Evolutionary conservation across 768 basidiomycete genomes (phyloP).

Genomic region (Gelatoporia subvermispora): DNA sequence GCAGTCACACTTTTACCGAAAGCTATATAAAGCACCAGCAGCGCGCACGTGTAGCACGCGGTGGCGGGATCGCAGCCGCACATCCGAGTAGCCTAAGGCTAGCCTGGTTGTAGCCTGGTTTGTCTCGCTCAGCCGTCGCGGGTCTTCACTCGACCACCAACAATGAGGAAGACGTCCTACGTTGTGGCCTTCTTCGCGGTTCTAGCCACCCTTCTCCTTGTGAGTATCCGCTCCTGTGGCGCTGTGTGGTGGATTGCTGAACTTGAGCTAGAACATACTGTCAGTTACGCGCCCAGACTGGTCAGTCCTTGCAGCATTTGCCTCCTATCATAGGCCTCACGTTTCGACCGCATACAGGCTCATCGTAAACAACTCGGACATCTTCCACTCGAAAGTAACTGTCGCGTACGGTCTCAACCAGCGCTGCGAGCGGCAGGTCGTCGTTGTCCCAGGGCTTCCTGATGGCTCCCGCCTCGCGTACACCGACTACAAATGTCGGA

Average conservation of each 20-base stretch:
- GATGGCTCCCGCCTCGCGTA: conserved; percentile 44
- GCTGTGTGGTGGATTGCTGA: background rate
- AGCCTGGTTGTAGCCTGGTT: background rate
- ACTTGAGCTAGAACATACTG: conserved; percentile 46
- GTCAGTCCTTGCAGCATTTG: conserved; percentile 32
- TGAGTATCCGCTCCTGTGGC: conserved; percentile 28
- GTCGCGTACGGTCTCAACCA: conserved; percentile 55
- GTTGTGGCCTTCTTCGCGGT: conserved; percentile 58
- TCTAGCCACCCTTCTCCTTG: conserved; percentile 43
- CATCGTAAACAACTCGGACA: conserved; percentile 33
- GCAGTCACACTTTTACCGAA: background rate
- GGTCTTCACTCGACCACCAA: background rate
- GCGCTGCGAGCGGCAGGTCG: conserved; percentile 49
- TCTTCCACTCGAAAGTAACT: conserved; percentile 43
- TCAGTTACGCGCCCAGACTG: conserved; percentile 59
- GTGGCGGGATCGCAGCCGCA: no score
- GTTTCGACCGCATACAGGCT: conserved; percentile 27
- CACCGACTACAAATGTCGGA: conserved; percentile 55
- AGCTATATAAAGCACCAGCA: background rate
- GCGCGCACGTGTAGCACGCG: background rate
- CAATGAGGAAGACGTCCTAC: conserved; percentile 70
- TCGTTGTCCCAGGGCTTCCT: conserved; percentile 42
- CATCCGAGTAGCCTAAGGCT: background rate
- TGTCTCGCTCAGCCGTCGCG: background rate
- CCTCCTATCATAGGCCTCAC: background rate